Evolutionary conservation across 2,329 filamentous ascomycete species (phyloP).

Genomic region (Rhinocladiella similis): DNA sequence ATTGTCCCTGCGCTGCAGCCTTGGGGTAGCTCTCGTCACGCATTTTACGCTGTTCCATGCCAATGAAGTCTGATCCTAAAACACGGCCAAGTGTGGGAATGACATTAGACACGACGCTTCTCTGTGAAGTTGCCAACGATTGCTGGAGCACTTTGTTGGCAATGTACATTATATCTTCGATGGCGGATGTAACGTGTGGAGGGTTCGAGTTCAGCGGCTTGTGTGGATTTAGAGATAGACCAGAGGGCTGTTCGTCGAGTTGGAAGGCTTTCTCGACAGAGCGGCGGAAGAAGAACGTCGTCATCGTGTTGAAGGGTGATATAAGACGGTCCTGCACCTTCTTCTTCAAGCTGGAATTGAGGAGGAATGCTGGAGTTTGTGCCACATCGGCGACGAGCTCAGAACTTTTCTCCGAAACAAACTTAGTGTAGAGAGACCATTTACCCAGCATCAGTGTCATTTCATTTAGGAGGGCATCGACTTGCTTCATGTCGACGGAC

Average conservation of each 20-base stretch:
- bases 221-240: constrained; percentile 73
- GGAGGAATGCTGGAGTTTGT: constrained; percentile 69
- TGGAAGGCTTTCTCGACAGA: constrained; percentile 98
- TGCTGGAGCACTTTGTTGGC: constrained; percentile 88
- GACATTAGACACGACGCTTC: constrained; percentile 73
- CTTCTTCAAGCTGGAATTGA: constrained; percentile 74
- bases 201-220: constrained; percentile 73
- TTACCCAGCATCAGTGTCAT: constrained; percentile 88
- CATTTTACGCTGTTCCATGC: constrained; percentile 98
- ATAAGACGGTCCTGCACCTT: constrained; percentile 76
- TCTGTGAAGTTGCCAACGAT: constrained; percentile 81
- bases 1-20: constrained; percentile 71
- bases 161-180: constrained; percentile 99
- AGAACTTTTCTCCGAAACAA: constrained; percentile 81
- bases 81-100: constrained; percentile 78
- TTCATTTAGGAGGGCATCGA: constrained; percentile 84
- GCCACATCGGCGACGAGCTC: constrained; percentile 56
- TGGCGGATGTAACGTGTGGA: constrained; percentile 89
- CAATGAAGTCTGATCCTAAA: constrained; percentile 84
- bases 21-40: constrained; percentile 91
- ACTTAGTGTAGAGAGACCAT: constrained; percentile 90
- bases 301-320: constrained; percentile 85
- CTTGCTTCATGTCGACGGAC: constrained; percentile 92
- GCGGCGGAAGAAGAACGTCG: constrained; percentile 92
- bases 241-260: constrained; percentile 81